Conservation (phyloP, 306 rosid species). For the Sechiopsis laciniata region DNA sequence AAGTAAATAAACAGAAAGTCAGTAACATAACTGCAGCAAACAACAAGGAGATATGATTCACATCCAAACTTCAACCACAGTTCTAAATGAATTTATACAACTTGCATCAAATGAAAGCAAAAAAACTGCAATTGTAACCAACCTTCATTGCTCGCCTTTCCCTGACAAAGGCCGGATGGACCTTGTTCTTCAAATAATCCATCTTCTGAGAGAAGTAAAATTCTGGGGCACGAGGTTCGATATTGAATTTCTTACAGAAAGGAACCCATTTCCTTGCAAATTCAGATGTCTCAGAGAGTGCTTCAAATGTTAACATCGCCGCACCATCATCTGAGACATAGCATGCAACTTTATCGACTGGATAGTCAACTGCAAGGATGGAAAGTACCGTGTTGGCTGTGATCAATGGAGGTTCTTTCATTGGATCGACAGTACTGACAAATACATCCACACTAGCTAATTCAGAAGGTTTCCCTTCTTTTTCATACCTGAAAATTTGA, state of each 20-base stretch:
- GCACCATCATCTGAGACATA: conserved; percentile 99
- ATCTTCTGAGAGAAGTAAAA: conserved; percentile 86
- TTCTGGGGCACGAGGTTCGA: conserved; percentile 95
- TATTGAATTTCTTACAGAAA: conserved; percentile 63
- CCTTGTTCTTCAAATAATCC: conserved; percentile 83
- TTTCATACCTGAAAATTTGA: conserved; percentile 72
- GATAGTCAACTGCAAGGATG: conserved; percentile 88
- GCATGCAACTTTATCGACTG: conserved; percentile 92
- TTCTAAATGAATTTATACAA: not conserved
- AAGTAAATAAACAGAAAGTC: conserved; percentile 8
- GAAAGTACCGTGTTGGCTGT: conserved; percentile 95
- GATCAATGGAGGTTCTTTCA: conserved; percentile 88
- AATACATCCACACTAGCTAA: conserved; percentile 63
- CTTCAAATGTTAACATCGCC: conserved; percentile 98
- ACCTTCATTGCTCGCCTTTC: conserved; percentile 99
- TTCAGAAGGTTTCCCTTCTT: conserved; percentile 89
- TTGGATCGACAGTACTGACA: conserved; percentile 98
- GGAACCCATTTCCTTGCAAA: conserved; percentile 94
- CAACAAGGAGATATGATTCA: not conserved
- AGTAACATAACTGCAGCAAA: conserved; percentile 7
- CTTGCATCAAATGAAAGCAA: not conserved
- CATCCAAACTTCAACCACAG: conserved; percentile 2
- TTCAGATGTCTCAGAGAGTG: conserved; percentile 90
- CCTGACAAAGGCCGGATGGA: conserved; percentile 84
- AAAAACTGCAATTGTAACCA: conserved; percentile 18